Evolutionary conservation across 495 filamentous ascomycete species (phyloP), one percentile per base, ranked within the genome.

Genomic region (Penicillium fimorum): DNA sequence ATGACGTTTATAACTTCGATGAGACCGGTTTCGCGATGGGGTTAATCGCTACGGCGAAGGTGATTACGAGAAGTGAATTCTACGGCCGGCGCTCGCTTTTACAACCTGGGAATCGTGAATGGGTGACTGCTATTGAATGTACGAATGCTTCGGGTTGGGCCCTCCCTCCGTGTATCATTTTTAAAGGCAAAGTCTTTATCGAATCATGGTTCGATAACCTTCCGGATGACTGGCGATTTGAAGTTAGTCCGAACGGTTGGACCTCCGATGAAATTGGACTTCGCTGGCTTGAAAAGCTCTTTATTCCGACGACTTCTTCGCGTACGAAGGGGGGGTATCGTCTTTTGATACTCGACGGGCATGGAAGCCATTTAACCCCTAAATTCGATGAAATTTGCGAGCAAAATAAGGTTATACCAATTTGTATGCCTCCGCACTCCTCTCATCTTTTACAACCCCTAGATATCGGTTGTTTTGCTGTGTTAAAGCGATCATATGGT

Each of bases 1-100:
- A 41, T 8, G 38, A 41, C 8, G 8, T 41, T 20, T 41, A 41
- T 41, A 38, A 38, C 40, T 50, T 57, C 44, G 27, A 57, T 20
- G 27, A 57, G 38, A 50, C 24, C 15, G 25, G 47, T 13, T 59
- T 59, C 8, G 24, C 24, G 22, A 59, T 53, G 29, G 30, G 56
- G 11, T 33, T 59, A 41, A 47, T 54, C 17, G 7, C 49, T 13
- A 53, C 24, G 1, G 6, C 20, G 5, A 46, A 22, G 22, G 22
- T 22, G 2, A 22, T 54, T 29, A 53, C 22, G 9, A 37, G 25
- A 43, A 35, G 5, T 13, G 20, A 55, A 41, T 55, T 38, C 10
- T 47, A 55, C 20, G 25, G 43, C 42, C 22, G 22, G 12, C 12
- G 33, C 20, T 17, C 15, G 9, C 9, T 47, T 55, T 45, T 55